Conservation (phyloP, 192 early-diverging fungal species). For the Cladochytrium replicatum region DNA sequence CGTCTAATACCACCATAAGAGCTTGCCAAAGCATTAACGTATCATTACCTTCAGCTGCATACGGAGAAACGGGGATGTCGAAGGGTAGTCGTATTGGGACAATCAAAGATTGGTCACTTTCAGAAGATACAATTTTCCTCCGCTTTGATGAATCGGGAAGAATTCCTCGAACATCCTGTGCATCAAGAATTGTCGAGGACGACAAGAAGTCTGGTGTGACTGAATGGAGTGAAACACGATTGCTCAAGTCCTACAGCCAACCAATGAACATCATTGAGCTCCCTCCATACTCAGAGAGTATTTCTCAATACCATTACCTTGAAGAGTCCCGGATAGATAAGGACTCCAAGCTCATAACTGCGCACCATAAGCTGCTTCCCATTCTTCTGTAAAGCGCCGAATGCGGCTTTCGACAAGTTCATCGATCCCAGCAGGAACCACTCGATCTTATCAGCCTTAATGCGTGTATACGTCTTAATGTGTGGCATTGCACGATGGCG, state of each 20-base stretch:
- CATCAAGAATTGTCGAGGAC: neutral
- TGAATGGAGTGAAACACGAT: conserved; percentile 5
- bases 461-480: conserved; percentile 37
- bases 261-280: conserved; percentile 11
- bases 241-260: conserved; percentile 10
- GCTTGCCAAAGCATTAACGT: conserved; percentile 3
- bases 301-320: conserved; percentile 46
- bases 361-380: conserved; percentile 42
- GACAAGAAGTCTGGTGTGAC: conserved; percentile 5
- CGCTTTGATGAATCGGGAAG: neutral
- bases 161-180: conserved; percentile 2
- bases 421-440: conserved; percentile 32
- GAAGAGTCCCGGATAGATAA: conserved; percentile 44
- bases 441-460: conserved; percentile 13
- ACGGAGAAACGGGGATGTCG: conserved; percentile 46
- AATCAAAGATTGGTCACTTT: conserved; percentile 1
- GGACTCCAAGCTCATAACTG: conserved; percentile 58
- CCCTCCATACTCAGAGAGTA: conserved; percentile 1
- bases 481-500: conserved; percentile 56
- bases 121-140: neutral
- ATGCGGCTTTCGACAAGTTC: conserved; percentile 61
- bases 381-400: conserved; percentile 48
- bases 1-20: no score
- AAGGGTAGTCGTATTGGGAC: conserved; percentile 51
- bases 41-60: conserved; percentile 28